Base-by-base conservation (phyloP, 768 basidiomycete species). In the Russula sp. region DNA sequence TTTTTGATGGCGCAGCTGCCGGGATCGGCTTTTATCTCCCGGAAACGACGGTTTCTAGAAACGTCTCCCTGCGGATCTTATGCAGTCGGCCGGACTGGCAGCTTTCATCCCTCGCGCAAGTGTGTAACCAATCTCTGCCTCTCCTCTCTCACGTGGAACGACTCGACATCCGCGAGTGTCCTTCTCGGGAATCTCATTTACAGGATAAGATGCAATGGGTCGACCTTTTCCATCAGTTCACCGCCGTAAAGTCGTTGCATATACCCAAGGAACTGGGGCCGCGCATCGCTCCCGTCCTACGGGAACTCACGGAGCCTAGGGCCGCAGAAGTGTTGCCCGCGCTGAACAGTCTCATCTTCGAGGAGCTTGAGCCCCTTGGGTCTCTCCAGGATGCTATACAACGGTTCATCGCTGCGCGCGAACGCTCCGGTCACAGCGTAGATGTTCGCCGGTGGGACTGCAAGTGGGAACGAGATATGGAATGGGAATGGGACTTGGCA, bases 291-390 rank as follows among this genome's bases (percentile, higher is more conserved):
- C 34, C 25, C 34, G 52, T 32, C 11, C 45, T 54, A n/a, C 41
- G 22, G 16, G 51, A 46, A 3, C 18, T 48, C 46, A 16, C 25
- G 2, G 36, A 10, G 10, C 25, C 18, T 1, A 47, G 22, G 46
- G 46, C 20, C 36, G 20, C 38, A 20, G 52, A 60, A 7, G 48
- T 61, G 10, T 51, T 61, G 11, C 60, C 60, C 3, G 54, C 46
- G 10, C 48, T 61, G 54, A 54, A 5, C 16, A 53, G 38, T 11
- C 39, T 61, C 7, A 7, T 42, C 25, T 35, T 51, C 11, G 43
- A 48, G 5, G 35, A 35, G 42, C 52, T 41, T 32, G 16, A 20
- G 29, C 5, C 18, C 16, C 5, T 43, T 0, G 51, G 20, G 9
- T 16, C 18, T 14, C 1, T 60, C 18, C 43, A 38, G 43, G 7